Percentiles rank a stretch among this genome's conserved stretches.
Conservation (phyloP, 768 basidiomycete species). For the Lactifluus echinatus region DNA sequence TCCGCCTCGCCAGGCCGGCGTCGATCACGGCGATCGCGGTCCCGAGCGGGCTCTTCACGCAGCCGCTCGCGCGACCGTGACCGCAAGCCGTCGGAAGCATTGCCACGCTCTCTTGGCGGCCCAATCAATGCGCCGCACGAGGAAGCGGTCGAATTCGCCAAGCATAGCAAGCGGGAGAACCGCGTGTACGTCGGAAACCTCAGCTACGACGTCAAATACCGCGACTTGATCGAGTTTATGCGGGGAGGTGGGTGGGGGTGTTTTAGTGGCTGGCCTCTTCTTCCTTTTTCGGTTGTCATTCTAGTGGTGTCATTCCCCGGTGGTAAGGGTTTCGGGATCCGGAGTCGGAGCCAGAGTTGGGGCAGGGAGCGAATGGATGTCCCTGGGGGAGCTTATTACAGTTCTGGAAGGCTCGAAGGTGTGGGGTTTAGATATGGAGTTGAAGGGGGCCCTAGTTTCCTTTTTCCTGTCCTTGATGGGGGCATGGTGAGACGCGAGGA, state of each 20-base stretch:
- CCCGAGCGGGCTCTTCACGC: slow-evolving; percentile 45
- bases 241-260: slow-evolving; percentile 97
- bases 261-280: slow-evolving; percentile 48
- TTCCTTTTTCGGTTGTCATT: slow-evolving; percentile 19
- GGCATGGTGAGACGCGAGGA: slow-evolving; percentile 64
- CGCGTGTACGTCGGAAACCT: slow-evolving; percentile 98
- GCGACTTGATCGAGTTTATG: slow-evolving; percentile 99
- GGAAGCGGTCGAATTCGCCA: slow-evolving; percentile 92
- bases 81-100: slow-evolving; percentile 54
- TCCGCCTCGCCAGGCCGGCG: slow-evolving; percentile 52
- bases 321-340: slow-evolving; percentile 1
- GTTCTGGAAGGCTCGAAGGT: not conserved
- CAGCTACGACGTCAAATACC: slow-evolving; percentile 97
- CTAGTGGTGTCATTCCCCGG: slow-evolving; percentile 6
- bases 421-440: not conserved
- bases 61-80: slow-evolving; percentile 54
- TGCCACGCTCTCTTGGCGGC: slow-evolving; percentile 74
- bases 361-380: slow-evolving; percentile 2
- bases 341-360: not conserved
- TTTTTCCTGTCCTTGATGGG: slow-evolving; percentile 33
- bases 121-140: slow-evolving; percentile 88
- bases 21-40: slow-evolving; percentile 49
- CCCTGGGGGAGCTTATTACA: not conserved
- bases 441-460: slow-evolving; percentile 14
- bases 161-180: slow-evolving; percentile 95